Evolutionary conservation across 1,284 basidiomycete species (phyloP), one percentile per base, ranked within the genome.

Genomic region (Gomphus sp.): DNA sequence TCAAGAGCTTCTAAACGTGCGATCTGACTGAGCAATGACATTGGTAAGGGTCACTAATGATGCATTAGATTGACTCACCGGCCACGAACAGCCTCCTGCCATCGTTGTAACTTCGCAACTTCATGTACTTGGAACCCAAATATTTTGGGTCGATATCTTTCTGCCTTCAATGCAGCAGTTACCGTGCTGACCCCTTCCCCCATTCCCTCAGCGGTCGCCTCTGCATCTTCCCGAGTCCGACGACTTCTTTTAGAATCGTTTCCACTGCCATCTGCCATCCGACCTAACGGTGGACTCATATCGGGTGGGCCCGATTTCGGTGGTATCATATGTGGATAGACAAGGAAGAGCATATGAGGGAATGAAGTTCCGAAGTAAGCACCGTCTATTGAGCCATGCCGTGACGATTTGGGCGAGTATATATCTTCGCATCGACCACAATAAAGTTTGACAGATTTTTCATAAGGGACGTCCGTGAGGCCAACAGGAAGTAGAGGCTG

Each of bases 361-460:
- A 98, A 98, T 0, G 92, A 96, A 0, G 93, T 95, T 61, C 95
- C 94, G 67, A 98, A 98, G 74, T 95, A 98, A 2, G 95, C 94
- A 34, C 94, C 94, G 71, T 98, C 94, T 68, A 97, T 97, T 37
- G 88, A 89, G 50, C 94, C 93, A 71, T 98, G 94, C 43, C 94
- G 82, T 10, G 92, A 93, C 2, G 89, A 92, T 72, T 98, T 98
- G 49, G 94, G 94, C 0, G 89, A 92, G 73, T 98, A 97, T 63
- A 98, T 86, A 72, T 98, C 95, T 74, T 98, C 94, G 73, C 94
- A 98, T 43, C 93, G 86, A 2, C 92, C 93, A 71, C 95, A 98
- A 74, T 94, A 96, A 55, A 98, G 87, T 71, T 98, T 98, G 68
- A 97, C 94, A 37, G 91, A 92, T 75, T 97, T 98, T 71, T 95